Base-by-base conservation (phyloP, 371 early-diverging fungal genomes). In the Blyttiomyces sp. region DNA sequence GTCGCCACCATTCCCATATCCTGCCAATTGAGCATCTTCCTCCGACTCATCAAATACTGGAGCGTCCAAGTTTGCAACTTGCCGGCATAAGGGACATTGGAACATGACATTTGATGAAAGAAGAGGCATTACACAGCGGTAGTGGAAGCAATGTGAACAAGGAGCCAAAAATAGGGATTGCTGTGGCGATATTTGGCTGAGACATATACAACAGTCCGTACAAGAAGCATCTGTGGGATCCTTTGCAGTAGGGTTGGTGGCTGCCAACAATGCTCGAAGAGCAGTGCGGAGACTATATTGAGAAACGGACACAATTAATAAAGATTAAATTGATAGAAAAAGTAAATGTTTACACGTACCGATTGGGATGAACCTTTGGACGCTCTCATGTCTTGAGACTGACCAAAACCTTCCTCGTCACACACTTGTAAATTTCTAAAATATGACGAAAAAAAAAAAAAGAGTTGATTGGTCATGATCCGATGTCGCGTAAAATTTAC, bases 131-230 rank as follows among this genome's bases (percentile, higher is more conserved):
- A 93, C 88, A 71, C 95, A 94, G 71, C 91, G 91, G 76, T 87
- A 94, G 64, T 94, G 95, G 75, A 88, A 94, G 56, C 89, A 87
- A 66, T 94, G 95, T 11, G 88, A 89, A 63, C 95, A 94, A 0
- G 95, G 94, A 4, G 95, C 89, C n/a, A 94, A 79, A 66, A 94
- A 94, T 49, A 94, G 82, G 4, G 95, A 89, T 74, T 94, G 94
- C 71, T 86, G 87, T 19, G 92, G 91, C 9, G 86, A 83, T 59
- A 94, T 81, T 49, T 88, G 80, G 69, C 84, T 89, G 46, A 94
- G 79, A 72, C 95, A 94, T 61, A 94, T 94, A 70, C 93, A 92
- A 72, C 95, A 94, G 67, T 94, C 94, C 35, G 60, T 60, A 53
- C 56, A 43, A 13, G 66, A 60, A 16, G 60, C 36, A 31, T 54